Evolutionary conservation across 345 rosid species (phyloP), one percentile per base, ranked within the genome.

Genomic region (Camelina hispida): DNA sequence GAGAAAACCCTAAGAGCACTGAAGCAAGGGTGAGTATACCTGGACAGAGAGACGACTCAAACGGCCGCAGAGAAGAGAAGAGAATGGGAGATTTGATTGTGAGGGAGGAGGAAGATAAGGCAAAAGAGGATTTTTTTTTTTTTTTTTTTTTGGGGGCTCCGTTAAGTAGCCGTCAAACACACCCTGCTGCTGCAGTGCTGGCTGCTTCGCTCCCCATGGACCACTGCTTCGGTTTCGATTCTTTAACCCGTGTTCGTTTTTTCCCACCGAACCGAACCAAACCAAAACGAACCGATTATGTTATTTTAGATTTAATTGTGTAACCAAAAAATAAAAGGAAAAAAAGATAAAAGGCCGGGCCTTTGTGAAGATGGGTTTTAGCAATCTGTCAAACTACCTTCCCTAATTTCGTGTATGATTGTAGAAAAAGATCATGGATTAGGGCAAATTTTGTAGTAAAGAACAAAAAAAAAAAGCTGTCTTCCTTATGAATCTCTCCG

Each of bases 31-130:
- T 59, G 62, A 59, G 40, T 66, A 59, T 67, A 75, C 79, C 79
- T 75, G 62, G 14, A 58, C 53, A 57, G 35, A 44, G 12, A 66
- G 69, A 16, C 37, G 51, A 74, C 63, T 20, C 48, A 46, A 46
- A 44, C 51, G 43, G 42, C 25, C 40, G 42, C 42, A 66, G 71
- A 46, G 72, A 65, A 44, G 66, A 61, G 68, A 61, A 37, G 68
- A 62, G n/a, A n/a, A 67, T 12, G 54, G 16, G 42, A 60, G 68
- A 59, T 62, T 34, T 34, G 70, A 2, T 51, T 28, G 2, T n/a
- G n/a, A n/a, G 40, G 38, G 77, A 73, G 38, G 74, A 74, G 79
- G 75, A 76, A 76, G 79, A 76, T 76, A 76, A 76, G 75, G 66
- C 53, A 69, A 55, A 76, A 70, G 71, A 54, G 59, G 80, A 53